These are phyloP conservation scores for Chrysoporthe deuterocubensis DNA, from an alignment of 2,329 filamentous ascomycete genomes.

Conservation along the genomic window DNA sequence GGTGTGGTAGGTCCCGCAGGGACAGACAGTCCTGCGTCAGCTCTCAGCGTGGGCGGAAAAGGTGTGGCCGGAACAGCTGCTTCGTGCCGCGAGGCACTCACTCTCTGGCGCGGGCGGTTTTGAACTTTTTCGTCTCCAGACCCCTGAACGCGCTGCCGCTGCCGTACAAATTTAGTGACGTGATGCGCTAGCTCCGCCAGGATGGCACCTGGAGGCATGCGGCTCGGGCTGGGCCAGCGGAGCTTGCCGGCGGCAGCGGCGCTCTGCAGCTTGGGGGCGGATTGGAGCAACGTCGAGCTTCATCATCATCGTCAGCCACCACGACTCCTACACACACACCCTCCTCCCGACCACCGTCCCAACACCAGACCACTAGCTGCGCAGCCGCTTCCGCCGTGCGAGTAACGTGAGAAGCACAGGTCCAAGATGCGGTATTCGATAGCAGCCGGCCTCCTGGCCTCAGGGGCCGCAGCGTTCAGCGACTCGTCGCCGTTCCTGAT, in stretches of 20 bases:
- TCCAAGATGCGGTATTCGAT: slow-evolving; percentile 60
- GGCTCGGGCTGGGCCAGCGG: slow-evolving; percentile 17
- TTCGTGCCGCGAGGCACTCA: too few relatives aligned
- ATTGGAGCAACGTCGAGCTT: slow-evolving; percentile 20
- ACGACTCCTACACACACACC: background rate
- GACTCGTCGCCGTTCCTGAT: slow-evolving; percentile 90
- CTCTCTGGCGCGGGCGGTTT: slow-evolving; percentile 4
- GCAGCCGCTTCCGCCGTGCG: background rate
- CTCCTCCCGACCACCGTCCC: background rate
- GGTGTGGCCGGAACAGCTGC: too few relatives aligned
- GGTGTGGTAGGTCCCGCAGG: background rate
- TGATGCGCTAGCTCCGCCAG: slow-evolving; percentile 22
- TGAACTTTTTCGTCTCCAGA: slow-evolving; percentile 19
- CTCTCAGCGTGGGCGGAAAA: background rate
- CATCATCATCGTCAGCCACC: slow-evolving; percentile 20
- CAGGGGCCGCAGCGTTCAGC: slow-evolving; percentile 72
- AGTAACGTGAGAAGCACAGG: background rate
- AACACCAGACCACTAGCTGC: background rate
- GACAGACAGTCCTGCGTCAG: too few relatives aligned
- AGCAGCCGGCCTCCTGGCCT: slow-evolving; percentile 57
- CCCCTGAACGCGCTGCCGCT: slow-evolving; percentile 27
- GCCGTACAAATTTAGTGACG: slow-evolving; percentile 25
- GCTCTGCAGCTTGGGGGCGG: slow-evolving; percentile 4
- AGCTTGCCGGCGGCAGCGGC: slow-evolving; percentile 27
- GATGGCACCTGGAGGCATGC: slow-evolving; percentile 10